Conservation (phyloP, 331 rosid genomes). For the Malus hybrid region DNA sequence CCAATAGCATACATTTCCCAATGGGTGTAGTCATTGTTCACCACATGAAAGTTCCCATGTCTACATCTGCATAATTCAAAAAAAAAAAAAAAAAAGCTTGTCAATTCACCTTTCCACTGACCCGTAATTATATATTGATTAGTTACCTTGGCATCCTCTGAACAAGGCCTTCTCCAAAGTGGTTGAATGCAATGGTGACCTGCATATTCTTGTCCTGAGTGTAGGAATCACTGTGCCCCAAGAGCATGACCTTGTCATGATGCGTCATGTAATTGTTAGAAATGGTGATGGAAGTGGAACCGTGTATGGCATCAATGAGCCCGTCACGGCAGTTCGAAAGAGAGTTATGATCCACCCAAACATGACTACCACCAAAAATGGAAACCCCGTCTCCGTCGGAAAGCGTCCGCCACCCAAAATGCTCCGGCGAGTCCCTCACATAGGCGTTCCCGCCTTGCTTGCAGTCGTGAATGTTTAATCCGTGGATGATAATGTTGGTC, state of each 20-base stretch:
- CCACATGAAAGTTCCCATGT: conserved; percentile 93
- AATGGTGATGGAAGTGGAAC: conserved; percentile 78
- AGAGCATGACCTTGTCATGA: conserved; percentile 92
- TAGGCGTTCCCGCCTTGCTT: conserved; percentile 69
- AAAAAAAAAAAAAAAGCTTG: neutral
- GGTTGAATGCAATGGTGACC: conserved; percentile 90
- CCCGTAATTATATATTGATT: neutral
- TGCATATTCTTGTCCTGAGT: conserved; percentile 76
- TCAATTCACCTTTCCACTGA: neutral
- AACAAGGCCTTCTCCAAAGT: conserved; percentile 86
- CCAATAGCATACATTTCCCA: conserved; percentile 95
- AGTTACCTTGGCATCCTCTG: conserved; percentile 89
- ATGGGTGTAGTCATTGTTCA: conserved; percentile 85
- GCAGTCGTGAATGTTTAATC: conserved; percentile 78
- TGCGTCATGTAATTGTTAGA: conserved; percentile 75
- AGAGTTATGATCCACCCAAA: conserved; percentile 88
- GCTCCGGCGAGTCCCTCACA: conserved; percentile 77
- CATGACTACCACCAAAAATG: conserved; percentile 75
- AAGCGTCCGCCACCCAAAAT: conserved; percentile 70
- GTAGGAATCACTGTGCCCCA: conserved; percentile 82
- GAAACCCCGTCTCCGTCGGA: conserved; percentile 89
- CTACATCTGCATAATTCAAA: conserved; percentile 54
- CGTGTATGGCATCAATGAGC: conserved; percentile 70
- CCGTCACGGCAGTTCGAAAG: conserved; percentile 72
- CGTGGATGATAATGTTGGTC: conserved; percentile 78